phyloP scores from a whole-genome alignment of 2,329 filamentous ascomycete species.

The Monilinia vaccinii-corymbosi region DNA sequence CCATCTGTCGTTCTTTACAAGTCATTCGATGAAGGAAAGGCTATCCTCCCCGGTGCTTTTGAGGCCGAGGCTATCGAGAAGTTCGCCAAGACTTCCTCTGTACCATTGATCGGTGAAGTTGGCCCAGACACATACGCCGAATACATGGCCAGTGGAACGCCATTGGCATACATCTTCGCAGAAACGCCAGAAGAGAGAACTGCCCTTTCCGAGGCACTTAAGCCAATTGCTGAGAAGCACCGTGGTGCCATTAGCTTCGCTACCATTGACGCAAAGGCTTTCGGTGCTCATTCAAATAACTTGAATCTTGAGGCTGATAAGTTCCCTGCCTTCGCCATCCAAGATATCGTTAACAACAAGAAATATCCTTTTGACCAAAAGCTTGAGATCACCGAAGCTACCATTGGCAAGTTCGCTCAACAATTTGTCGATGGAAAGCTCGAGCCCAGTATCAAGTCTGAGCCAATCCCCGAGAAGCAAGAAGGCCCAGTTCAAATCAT shows the following conservation, averaged over 20 bases:
- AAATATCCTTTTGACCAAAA: conserved; percentile 93
- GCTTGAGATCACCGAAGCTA: conserved; percentile 59
- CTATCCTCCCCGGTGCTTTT: conserved; percentile 72
- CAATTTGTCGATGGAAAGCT: conserved; percentile 81
- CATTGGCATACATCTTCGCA: conserved; percentile 95
- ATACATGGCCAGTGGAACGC: conserved; percentile 90
- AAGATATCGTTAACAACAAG: conserved; percentile 88
- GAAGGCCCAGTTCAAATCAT: conserved; percentile 81
- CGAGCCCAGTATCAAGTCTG: conserved; percentile 95
- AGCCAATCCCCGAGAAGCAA: conserved; percentile 89
- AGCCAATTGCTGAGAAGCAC: conserved; percentile 81
- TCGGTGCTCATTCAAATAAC: conserved; percentile 91
- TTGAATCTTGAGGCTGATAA: conserved; percentile 92
- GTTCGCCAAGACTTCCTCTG: conserved; percentile 79
- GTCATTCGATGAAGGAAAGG: conserved; percentile 94
- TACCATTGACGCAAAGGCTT: conserved; percentile 89
- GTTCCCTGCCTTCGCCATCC: conserved; percentile 97
- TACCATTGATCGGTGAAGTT: conserved; percentile 88
- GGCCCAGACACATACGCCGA: conserved; percentile 91
- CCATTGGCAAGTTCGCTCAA: conserved; percentile 74
- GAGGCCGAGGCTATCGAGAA: conserved; percentile 68
- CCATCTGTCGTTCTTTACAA: conserved; percentile 94
- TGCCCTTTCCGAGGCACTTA: conserved; percentile 65
- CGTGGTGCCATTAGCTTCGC: conserved; percentile 96
- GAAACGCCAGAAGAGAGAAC: conserved; percentile 86